A percentile compares a stretch with the other conserved stretches of the same genome.
phyloP scores from a whole-genome alignment of 495 filamentous ascomycete species.

The Xylaria palmicola region DNA sequence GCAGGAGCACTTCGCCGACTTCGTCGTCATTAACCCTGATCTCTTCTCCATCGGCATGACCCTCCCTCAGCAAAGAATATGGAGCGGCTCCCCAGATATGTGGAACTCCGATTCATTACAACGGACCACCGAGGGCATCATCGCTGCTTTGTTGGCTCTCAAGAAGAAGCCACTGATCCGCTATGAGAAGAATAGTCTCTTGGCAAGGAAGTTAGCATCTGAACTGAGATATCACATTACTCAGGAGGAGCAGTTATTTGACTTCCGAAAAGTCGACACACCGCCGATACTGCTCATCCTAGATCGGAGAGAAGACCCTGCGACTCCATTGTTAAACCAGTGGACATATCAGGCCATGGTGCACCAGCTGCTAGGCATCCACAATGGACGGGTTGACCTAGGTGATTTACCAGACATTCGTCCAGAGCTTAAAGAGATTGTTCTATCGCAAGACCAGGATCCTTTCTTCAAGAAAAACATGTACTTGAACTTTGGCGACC shows the following conservation, averaged over 20 bases:
- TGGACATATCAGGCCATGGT: conserved; percentile 99
- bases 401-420: conserved; percentile 83
- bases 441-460: conserved; percentile 94
- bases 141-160: conserved; percentile 76
- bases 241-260: conserved; percentile 95
- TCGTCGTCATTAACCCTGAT: conserved; percentile 90
- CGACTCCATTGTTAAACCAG: conserved; percentile 92
- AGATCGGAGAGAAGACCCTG: conserved; percentile 90
- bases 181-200: conserved; percentile 86
- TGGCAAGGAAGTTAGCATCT: conserved; percentile 89
- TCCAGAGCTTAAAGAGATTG: conserved; percentile 91
- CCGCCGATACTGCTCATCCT: conserved; percentile 88
- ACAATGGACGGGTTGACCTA: conserved; percentile 88
- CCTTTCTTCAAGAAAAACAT: conserved; percentile 99
- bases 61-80: conserved; percentile 71
- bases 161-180: conserved; percentile 96
- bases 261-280: conserved; percentile 93
- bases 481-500: conserved; percentile 97
- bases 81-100: conserved; percentile 76
- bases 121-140: conserved; percentile 79
- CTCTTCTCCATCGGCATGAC: conserved; percentile 79
- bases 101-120: conserved; percentile 90
- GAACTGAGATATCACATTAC: conserved; percentile 90
- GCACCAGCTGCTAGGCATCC: conserved; percentile 89
- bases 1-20: conserved; percentile 96